Evolutionary conservation across 208 protist genomes (phyloP).

Genomic region (Crithidia brevicula): DNA sequence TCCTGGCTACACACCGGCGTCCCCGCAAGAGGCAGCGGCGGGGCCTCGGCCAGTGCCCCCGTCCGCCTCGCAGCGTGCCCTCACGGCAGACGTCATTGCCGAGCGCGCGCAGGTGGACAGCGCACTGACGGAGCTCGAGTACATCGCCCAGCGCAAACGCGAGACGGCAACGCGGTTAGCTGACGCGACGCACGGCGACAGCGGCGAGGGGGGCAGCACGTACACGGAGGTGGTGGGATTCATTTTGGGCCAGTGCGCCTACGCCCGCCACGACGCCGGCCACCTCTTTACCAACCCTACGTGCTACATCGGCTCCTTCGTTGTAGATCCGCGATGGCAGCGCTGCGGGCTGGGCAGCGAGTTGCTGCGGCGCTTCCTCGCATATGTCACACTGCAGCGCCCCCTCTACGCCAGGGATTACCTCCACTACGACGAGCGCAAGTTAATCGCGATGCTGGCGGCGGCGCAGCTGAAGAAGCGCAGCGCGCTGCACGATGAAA

Average conservation of each 20-base stretch:
- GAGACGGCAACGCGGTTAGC: not conserved
- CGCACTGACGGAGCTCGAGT: slow-evolving; percentile 33
- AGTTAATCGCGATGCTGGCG: slow-evolving; percentile 33
- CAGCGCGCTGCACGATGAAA: not conserved
- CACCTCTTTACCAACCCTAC: slow-evolving; percentile 69
- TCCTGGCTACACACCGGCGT: slow-evolving; percentile 4
- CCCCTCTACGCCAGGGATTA: slow-evolving; percentile 54
- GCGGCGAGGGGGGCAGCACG: not conserved
- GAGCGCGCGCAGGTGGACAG: slow-evolving; percentile 15
- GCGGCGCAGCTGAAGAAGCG: slow-evolving; percentile 26
- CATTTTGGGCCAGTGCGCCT: slow-evolving; percentile 57
- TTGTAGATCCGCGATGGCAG: slow-evolving; percentile 55
- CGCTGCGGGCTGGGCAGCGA: slow-evolving; percentile 58
- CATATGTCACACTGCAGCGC: slow-evolving; percentile 55
- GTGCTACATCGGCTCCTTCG: slow-evolving; percentile 74
- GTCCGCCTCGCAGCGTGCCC: slow-evolving; percentile 17
- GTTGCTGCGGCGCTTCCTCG: slow-evolving; percentile 59
- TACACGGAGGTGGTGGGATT: slow-evolving; percentile 66
- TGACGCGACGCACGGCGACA: not conserved
- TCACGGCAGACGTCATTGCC: slow-evolving; percentile 12
- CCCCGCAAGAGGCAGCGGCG: not conserved
- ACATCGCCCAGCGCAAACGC: slow-evolving; percentile 13
- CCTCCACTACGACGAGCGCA: slow-evolving; percentile 56
- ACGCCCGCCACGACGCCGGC: slow-evolving; percentile 40
- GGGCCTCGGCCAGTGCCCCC: not conserved